A percentile compares a stretch with the other conserved stretches of the same genome.
Evolutionary conservation across 1,284 basidiomycete species (phyloP).

Genomic region (Papiliotrema nemorosa): DNA sequence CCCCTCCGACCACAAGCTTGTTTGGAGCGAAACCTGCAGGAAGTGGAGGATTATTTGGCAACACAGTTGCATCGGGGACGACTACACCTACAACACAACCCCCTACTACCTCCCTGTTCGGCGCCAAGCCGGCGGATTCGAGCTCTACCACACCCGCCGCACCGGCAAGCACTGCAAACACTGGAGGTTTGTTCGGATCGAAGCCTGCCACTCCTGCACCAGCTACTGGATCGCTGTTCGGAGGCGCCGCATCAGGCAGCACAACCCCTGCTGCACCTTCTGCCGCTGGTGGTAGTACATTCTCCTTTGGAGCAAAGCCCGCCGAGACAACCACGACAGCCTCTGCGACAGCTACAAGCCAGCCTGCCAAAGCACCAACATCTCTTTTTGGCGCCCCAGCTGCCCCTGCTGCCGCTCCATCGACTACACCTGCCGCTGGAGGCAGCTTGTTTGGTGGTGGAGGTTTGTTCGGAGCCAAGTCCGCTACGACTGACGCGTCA

Average conservation of each 20-base stretch:
- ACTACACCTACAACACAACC: conserved; percentile 12
- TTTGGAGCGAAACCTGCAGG: conserved; percentile 24
- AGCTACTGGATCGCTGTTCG: conserved; percentile 11
- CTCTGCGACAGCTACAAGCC: conserved; percentile 7
- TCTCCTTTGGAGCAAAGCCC: conserved; percentile 32
- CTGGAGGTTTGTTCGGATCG: conserved; percentile 32
- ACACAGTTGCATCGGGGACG: conserved; percentile 1
- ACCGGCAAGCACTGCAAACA: conserved; percentile 14
- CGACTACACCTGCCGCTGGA: conserved; percentile 10
- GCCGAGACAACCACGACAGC: conserved; percentile 8
- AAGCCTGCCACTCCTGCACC: conserved; percentile 23
- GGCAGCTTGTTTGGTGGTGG: conserved; percentile 14
- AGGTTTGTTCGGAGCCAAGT: conserved; percentile 30
- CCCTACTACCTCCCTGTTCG: conserved; percentile 24
- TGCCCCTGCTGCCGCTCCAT: conserved; percentile 12
- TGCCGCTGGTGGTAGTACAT: conserved; percentile 15
- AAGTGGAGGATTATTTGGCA: conserved; percentile 2
- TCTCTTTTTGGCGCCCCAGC: conserved; percentile 25
- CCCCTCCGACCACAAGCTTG: conserved; percentile 17
- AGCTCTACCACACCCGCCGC: conserved; percentile 7
- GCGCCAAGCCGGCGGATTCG: conserved; percentile 15
- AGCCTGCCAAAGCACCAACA: conserved; percentile 8
- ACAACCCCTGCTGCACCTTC: conserved; percentile 19
- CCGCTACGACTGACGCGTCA: conserved; percentile 13
- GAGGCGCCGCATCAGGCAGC: conserved; percentile 1